Base-by-base conservation (phyloP, 176 grass and related monocot genomes). In the Cenchrus americanus region DNA sequence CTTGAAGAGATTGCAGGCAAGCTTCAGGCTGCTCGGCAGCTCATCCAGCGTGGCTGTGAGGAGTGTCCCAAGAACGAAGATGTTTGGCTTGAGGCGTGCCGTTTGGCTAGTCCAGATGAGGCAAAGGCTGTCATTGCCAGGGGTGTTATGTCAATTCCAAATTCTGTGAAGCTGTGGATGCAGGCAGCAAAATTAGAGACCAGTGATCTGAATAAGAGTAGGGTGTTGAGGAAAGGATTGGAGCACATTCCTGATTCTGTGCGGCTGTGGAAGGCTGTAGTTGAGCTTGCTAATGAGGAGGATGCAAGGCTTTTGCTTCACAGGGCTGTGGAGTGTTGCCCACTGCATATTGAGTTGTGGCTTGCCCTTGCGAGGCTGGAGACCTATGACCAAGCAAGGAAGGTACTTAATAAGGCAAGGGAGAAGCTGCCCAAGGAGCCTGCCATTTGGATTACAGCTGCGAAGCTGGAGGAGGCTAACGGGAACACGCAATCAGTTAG, bases 31-130 rank as follows among this genome's bases (percentile, higher is more conserved):
- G 94, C 94, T 42, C 85, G 92, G 54, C 92, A 94, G 81, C 83
- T 94, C 69, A 97, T 97, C 80, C 88, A 94, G 80, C 89, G 87
- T 49, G 94, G 90, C 9, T 97, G 94, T 48, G 94, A 97, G 76
- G 94, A 97, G 75, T 97, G 94, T 87, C 94, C 94, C 47, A 94
- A 92, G 49, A 97, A 92, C 58, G 94, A 97, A 76, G 94, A 97
- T 87, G 92, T 97, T 63, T 97, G 94, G 94, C 62, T 97, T 9
- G 92, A 97, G 83, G 94, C 94, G 5, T 94, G 92, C 80, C 87
- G 90, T 46, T 86, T 97, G 90, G 92, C 92, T 24, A 97, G 92
- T 37, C 94, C 94, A 65, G 92, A 94, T 43, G 92, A 91, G 72
- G 88, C 94, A 22, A 97, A 97, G 88, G 92, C 90, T 12, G 94